phyloP scores from a whole-genome alignment of 192 early-diverging fungal species.

The Gigaspora rosea region DNA sequence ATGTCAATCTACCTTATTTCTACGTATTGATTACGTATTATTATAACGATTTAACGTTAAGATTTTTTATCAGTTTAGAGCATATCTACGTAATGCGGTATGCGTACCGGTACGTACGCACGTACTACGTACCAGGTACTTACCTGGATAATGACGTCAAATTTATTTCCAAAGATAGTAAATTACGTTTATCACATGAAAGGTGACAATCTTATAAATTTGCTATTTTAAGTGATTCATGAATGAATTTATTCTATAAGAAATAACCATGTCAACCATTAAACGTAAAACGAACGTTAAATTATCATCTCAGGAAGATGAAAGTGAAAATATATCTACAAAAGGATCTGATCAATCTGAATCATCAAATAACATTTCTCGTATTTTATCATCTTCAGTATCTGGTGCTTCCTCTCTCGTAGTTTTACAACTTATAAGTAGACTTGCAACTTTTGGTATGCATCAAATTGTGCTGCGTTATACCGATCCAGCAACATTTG shows the following conservation, averaged over 20 bases:
- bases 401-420: constrained; percentile 75
- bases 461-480: constrained; percentile 78
- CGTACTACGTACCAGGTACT: too few species aligned
- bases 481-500: constrained; percentile 73
- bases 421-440: constrained; percentile 72
- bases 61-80: too few species aligned
- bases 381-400: constrained; percentile 60
- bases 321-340: not conserved
- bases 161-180: too few species aligned
- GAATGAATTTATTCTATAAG: not conserved
- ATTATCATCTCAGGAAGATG: not conserved
- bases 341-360: not conserved
- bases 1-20: too few species aligned
- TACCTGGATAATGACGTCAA: too few species aligned
- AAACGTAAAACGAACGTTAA: not conserved
- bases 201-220: too few species aligned
- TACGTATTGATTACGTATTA: too few species aligned
- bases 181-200: too few species aligned
- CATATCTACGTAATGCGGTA: too few species aligned
- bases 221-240: too few species aligned
- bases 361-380: constrained; percentile 33
- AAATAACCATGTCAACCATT: not conserved
- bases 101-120: too few species aligned
- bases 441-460: constrained; percentile 77
- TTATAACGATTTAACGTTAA: too few species aligned